These are phyloP conservation scores for Fraxinus paxiana DNA, from an alignment of 305 asterid species.

Conservation along the genomic window DNA sequence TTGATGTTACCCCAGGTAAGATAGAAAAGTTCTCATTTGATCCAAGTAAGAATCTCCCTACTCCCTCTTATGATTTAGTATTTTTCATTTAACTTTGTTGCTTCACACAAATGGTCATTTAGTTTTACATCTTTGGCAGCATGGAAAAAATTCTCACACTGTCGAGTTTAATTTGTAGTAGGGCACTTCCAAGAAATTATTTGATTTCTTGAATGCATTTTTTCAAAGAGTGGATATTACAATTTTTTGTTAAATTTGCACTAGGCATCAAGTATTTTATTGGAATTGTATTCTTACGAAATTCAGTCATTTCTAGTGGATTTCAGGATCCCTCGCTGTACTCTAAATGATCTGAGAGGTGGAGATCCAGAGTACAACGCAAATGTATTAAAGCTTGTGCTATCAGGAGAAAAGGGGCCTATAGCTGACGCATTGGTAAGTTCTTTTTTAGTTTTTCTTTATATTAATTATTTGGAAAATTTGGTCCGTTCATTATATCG, in stretches of 20 bases:
- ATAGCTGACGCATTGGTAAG: slow-evolving; percentile 51
- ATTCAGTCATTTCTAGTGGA: slow-evolving; percentile 31
- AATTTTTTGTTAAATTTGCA: background rate
- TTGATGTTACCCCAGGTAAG: slow-evolving; percentile 45
- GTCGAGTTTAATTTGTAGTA: background rate
- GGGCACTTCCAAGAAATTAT: background rate
- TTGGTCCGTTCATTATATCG: background rate
- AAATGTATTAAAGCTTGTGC: slow-evolving; percentile 34
- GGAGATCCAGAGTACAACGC: slow-evolving; percentile 51
- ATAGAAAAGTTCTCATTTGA: slow-evolving; percentile 48
- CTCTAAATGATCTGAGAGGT: slow-evolving; percentile 39
- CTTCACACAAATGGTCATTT: background rate
- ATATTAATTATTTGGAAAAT: background rate
- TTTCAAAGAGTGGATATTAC: background rate
- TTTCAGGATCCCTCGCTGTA: slow-evolving; percentile 58
- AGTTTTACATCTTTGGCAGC: background rate
- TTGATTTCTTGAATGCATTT: background rate
- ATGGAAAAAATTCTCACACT: background rate
- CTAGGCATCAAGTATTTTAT: background rate
- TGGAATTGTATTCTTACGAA: background rate
- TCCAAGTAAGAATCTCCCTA: slow-evolving; percentile 43
- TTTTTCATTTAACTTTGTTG: background rate
- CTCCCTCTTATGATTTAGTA: background rate
- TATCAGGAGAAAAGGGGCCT: slow-evolving; percentile 52
- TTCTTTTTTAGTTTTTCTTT: background rate